Evolutionary conservation across 176 grass and related monocot genomes (phyloP).

Genomic region (Avena eriantha): DNA sequence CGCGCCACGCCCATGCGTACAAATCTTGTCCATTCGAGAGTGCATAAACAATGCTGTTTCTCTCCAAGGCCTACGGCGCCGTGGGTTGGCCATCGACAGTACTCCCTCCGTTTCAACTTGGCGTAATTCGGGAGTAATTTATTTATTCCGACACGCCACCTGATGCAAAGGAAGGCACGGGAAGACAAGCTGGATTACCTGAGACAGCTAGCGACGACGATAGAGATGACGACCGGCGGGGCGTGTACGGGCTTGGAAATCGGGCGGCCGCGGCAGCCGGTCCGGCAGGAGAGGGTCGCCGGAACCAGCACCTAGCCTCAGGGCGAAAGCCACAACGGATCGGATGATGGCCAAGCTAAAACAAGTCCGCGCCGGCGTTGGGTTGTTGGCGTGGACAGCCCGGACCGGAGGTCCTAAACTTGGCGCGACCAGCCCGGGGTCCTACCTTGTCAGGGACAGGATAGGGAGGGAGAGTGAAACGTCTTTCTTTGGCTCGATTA

Average conservation of each 20-base stretch:
- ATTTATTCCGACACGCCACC: background rate
- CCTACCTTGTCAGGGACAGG: background rate
- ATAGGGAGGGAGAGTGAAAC: no score
- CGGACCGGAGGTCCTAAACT: no score
- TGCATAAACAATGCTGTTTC: background rate
- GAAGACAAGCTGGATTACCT: background rate
- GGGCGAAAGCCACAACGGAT: background rate
- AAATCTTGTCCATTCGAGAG: background rate
- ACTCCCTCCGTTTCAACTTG: no score
- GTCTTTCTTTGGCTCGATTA: background rate
- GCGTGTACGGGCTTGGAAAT: background rate
- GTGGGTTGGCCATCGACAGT: no score
- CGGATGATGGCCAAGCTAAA: background rate
- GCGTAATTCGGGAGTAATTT: background rate
- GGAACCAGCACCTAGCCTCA: background rate
- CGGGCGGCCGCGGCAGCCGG: background rate
- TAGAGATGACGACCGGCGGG: no score
- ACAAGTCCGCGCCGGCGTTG: background rate
- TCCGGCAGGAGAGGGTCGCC: background rate
- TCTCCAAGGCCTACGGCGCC: background rate
- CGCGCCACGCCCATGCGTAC: background rate
- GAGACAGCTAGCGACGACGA: background rate
- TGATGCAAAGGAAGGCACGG: background rate
- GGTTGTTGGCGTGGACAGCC: no score
- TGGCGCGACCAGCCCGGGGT: no score